Conservation (phyloP, 441 rosid genomes). For the Erodium texanum region DNA sequence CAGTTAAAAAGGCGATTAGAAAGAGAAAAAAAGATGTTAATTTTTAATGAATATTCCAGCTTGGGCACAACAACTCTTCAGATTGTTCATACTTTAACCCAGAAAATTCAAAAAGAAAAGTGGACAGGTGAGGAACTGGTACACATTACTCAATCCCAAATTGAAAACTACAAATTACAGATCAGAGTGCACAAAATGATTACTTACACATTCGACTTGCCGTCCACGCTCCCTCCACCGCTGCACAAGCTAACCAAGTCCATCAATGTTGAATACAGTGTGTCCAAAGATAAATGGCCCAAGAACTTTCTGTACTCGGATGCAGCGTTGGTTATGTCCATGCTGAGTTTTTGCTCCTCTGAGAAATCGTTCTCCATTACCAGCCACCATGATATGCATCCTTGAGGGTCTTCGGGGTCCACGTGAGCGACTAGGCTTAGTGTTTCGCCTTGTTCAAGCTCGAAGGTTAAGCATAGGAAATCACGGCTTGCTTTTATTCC, state of each 20-base stretch:
- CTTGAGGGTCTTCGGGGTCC: constrained; percentile 54
- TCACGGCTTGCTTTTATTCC: constrained; percentile 74
- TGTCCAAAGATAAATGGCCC: constrained; percentile 55
- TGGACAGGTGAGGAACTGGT: too few relatives aligned
- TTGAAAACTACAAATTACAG: too few relatives aligned
- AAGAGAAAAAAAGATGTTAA: too few relatives aligned
- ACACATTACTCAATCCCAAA: too few relatives aligned
- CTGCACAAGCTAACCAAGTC: constrained; percentile 68
- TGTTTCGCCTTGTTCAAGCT: constrained; percentile 75
- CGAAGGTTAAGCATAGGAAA: constrained; percentile 60
- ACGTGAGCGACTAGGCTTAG: constrained; percentile 79
- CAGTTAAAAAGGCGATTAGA: too few relatives aligned
- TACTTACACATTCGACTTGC: neutral
- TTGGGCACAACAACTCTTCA: too few relatives aligned
- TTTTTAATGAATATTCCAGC: too few relatives aligned
- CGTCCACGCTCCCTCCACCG: constrained; percentile 33
- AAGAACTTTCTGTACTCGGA: constrained; percentile 54
- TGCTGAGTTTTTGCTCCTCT: constrained; percentile 41
- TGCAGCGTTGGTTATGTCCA: constrained; percentile 30
- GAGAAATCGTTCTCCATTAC: constrained; percentile 70
- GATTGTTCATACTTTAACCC: too few relatives aligned
- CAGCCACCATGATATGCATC: constrained; percentile 88
- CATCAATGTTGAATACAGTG: constrained; percentile 58
- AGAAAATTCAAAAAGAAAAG: too few relatives aligned
- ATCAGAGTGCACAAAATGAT: neutral